phyloP scores from a whole-genome alignment of 2,329 filamentous ascomycete genomes.

The Neofusicoccum kwambonambiense region DNA sequence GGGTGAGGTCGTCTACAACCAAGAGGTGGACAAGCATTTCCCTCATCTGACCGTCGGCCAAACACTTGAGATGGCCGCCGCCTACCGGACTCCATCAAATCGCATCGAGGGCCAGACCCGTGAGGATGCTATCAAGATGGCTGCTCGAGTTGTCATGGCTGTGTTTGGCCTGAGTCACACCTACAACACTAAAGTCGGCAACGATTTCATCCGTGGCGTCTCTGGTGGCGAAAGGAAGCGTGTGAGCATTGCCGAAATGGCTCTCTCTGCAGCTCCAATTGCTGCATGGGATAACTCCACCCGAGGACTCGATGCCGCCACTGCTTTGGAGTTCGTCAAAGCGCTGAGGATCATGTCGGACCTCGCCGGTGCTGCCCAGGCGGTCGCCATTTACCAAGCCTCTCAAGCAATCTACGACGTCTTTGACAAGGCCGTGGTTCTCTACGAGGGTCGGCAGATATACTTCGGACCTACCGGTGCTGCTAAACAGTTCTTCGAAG shows the following conservation, averaged over 20 bases:
- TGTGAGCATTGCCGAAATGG: slow-evolving; percentile 59
- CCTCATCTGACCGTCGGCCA: slow-evolving; percentile 58
- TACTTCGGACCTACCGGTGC: slow-evolving; percentile 65
- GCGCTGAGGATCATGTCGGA: slow-evolving; percentile 53
- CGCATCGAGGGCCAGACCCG: slow-evolving; percentile 38
- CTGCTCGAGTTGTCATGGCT: slow-evolving; percentile 53
- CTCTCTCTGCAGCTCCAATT: slow-evolving; percentile 40
- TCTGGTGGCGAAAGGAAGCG: slow-evolving; percentile 62
- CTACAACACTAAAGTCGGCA: slow-evolving; percentile 54
- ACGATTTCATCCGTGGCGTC: slow-evolving; percentile 61
- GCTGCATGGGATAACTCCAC: slow-evolving; percentile 49
- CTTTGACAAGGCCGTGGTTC: slow-evolving; percentile 72
- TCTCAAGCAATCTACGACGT: slow-evolving; percentile 54
- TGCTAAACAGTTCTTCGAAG: slow-evolving; percentile 66
- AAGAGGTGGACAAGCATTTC: slow-evolving; percentile 54
- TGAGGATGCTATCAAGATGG: slow-evolving; percentile 44
- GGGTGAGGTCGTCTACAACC: slow-evolving; percentile 47
- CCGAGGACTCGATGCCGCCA: slow-evolving; percentile 41
- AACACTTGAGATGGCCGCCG: slow-evolving; percentile 57
- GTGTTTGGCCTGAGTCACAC: slow-evolving; percentile 57
- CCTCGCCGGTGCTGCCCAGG: slow-evolving; percentile 49
- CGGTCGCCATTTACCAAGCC: slow-evolving; percentile 60
- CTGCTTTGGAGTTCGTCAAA: slow-evolving; percentile 58
- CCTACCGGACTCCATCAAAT: slow-evolving; percentile 50
- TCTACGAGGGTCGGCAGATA: slow-evolving; percentile 76